Conservation (phyloP, 805 yeast species). For the Saccharomycopsis schoenii region DNA sequence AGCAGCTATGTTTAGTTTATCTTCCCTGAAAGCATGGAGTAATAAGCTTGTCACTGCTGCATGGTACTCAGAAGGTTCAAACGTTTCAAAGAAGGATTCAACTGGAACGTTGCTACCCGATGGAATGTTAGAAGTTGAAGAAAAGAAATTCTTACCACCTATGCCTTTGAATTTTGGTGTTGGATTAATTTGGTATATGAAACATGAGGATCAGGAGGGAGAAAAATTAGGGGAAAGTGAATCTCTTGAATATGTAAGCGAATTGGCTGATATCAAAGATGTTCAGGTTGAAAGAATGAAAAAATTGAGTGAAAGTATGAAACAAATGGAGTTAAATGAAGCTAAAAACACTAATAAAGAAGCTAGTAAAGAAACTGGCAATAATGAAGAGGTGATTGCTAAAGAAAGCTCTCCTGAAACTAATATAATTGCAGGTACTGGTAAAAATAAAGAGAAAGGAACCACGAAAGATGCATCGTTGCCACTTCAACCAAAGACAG, state of each 20-base stretch:
- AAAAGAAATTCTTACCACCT: slow-evolving; percentile 51
- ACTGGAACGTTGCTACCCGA: slow-evolving; percentile 47
- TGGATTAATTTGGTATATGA: slow-evolving; percentile 66
- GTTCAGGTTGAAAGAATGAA: slow-evolving; percentile 17
- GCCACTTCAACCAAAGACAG: slow-evolving; percentile 19
- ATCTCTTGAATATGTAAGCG: slow-evolving; percentile 25
- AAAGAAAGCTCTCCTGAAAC: neutral
- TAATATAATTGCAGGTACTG: slow-evolving; percentile 10
- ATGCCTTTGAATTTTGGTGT: slow-evolving; percentile 91
- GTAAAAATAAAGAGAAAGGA: slow-evolving; percentile 3
- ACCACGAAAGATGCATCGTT: slow-evolving; percentile 3
- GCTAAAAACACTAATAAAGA: slow-evolving; percentile 17
- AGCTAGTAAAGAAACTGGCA: slow-evolving; percentile 13
- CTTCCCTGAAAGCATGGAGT: slow-evolving; percentile 85
- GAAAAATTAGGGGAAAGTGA: slow-evolving; percentile 20
- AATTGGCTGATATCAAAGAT: slow-evolving; percentile 25
- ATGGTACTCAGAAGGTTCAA: slow-evolving; percentile 70
- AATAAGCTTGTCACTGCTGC: slow-evolving; percentile 72
- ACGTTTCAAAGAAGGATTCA: slow-evolving; percentile 60
- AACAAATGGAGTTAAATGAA: slow-evolving; percentile 1
- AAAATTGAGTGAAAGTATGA: slow-evolving; percentile 1
- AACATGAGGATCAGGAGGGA: slow-evolving; percentile 35
- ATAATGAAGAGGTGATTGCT: neutral
- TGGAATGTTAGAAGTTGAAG: slow-evolving; percentile 49
- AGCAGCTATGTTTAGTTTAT: slow-evolving; percentile 78